These are phyloP conservation scores for Paracorniculantispora psalliotae DNA, from an alignment of 2,329 filamentous ascomycete genomes.

Conservation along the genomic window DNA sequence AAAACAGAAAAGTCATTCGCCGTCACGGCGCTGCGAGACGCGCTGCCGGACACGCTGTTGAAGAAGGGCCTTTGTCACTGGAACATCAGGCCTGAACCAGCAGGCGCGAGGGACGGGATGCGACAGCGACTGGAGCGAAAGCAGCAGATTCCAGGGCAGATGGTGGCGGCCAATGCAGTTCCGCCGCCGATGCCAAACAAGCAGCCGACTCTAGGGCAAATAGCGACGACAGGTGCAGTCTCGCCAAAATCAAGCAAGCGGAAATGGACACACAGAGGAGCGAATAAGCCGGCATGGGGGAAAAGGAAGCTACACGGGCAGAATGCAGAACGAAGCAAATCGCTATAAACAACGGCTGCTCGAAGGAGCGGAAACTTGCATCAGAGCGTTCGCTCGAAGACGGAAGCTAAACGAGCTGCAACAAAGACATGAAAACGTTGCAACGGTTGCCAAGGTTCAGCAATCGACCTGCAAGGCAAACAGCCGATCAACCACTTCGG, in stretches of 20 bases:
- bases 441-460: no score
- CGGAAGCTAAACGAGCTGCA: no score
- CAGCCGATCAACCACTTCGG: not conserved
- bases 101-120: conserved; percentile 10
- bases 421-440: no score
- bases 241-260: not conserved
- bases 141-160: conserved; percentile 9
- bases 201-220: no score
- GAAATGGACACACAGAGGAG: not conserved
- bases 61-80: conserved; percentile 40
- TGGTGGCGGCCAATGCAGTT: not conserved
- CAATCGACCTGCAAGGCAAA: no score
- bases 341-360: no score
- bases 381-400: no score
- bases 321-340: no score
- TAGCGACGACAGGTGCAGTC: no score
- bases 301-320: no score
- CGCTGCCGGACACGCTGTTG: conserved; percentile 35
- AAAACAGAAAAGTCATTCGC: conserved; percentile 30
- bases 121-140: conserved; percentile 19
- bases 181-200: not conserved
- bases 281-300: no score
- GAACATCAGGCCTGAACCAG: conserved; percentile 25
- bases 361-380: no score
- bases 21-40: conserved; percentile 32